Evolutionary conservation across 495 filamentous ascomycete genomes (phyloP).

Genomic region (Tuber borchii): DNA sequence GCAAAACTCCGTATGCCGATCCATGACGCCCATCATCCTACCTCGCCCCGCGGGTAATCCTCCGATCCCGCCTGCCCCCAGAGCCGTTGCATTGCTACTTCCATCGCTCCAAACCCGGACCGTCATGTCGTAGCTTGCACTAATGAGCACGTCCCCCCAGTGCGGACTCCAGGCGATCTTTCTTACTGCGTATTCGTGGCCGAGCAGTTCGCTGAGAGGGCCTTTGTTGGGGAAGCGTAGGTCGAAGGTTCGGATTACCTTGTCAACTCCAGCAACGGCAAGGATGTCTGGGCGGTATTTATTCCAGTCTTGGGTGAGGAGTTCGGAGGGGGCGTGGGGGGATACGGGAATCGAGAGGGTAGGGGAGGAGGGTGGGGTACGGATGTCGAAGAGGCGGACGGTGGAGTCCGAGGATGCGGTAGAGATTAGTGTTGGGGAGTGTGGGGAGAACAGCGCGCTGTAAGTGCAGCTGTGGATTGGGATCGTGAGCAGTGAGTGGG

Average conservation of each 20-base stretch:
- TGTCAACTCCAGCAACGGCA: conserved; percentile 86
- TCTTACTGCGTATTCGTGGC: conserved; percentile 86
- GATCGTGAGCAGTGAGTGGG: conserved; percentile 68
- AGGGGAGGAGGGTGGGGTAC: conserved; percentile 68
- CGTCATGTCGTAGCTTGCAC: conserved; percentile 95
- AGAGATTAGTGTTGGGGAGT: conserved; percentile 68
- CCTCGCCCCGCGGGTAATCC: conserved; percentile 45
- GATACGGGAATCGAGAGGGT: conserved; percentile 45
- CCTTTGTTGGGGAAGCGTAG: conserved; percentile 64
- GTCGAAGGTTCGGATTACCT: conserved; percentile 78
- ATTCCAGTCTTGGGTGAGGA: conserved; percentile 97
- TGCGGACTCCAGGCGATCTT: conserved; percentile 87
- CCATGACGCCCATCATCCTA: conserved; percentile 77
- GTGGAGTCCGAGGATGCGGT: conserved; percentile 78
- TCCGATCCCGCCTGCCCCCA: conserved; percentile 29
- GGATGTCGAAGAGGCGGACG: conserved; percentile 80
- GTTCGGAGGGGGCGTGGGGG: conserved; percentile 54
- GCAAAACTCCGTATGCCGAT: conserved; percentile 85
- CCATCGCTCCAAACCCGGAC: conserved; percentile 87
- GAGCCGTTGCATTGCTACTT: conserved; percentile 47
- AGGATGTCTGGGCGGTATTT: conserved; percentile 81
- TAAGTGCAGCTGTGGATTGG: conserved; percentile 90
- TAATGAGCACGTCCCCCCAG: conserved; percentile 72
- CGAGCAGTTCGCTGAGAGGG: conserved; percentile 62
- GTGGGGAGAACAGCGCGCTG: conserved; percentile 71